Conservation (phyloP, 2,329 filamentous ascomycete genomes). For the Fusarium tupiense region DNA sequence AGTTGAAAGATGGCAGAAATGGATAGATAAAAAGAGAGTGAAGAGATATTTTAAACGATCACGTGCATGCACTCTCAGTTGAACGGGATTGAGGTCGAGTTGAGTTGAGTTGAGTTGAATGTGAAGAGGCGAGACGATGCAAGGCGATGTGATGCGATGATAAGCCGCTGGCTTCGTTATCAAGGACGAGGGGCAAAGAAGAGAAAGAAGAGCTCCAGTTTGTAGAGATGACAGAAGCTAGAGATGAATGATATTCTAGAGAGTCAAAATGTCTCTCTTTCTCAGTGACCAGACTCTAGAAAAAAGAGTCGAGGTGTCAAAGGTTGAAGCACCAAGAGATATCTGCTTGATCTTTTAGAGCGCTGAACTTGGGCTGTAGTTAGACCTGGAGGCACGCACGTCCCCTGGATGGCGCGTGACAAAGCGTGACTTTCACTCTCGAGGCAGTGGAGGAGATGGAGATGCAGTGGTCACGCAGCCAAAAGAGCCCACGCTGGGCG, state of each 20-base stretch:
- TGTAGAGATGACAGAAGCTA: slow-evolving; percentile 3
- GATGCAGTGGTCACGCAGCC: slow-evolving; percentile 32
- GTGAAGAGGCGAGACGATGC: slow-evolving; percentile 25
- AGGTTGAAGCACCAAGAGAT: background rate
- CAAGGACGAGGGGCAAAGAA: slow-evolving; percentile 31
- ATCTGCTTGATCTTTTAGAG: background rate
- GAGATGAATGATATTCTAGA: background rate
- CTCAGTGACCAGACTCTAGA: background rate
- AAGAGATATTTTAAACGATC: background rate
- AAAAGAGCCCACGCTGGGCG: slow-evolving; percentile 19
- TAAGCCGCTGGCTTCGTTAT: slow-evolving; percentile 42
- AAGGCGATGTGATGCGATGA: slow-evolving; percentile 33
- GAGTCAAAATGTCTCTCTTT: background rate
- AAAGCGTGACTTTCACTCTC: slow-evolving; percentile 36
- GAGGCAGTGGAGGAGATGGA: slow-evolving; percentile 8
- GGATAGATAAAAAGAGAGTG: slow-evolving; percentile 5
- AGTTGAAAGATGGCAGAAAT: background rate
- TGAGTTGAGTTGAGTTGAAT: slow-evolving; percentile 11
- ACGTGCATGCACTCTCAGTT: slow-evolving; percentile 2
- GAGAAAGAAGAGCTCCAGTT: slow-evolving; percentile 14
- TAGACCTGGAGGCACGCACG: slow-evolving; percentile 30
- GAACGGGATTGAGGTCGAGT: slow-evolving; percentile 16
- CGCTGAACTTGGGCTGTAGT: background rate
- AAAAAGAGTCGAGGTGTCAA: background rate
- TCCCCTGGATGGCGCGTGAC: slow-evolving; percentile 35